phyloP scores from a whole-genome alignment of 345 rosid species.

The Salix koriyanagi region DNA sequence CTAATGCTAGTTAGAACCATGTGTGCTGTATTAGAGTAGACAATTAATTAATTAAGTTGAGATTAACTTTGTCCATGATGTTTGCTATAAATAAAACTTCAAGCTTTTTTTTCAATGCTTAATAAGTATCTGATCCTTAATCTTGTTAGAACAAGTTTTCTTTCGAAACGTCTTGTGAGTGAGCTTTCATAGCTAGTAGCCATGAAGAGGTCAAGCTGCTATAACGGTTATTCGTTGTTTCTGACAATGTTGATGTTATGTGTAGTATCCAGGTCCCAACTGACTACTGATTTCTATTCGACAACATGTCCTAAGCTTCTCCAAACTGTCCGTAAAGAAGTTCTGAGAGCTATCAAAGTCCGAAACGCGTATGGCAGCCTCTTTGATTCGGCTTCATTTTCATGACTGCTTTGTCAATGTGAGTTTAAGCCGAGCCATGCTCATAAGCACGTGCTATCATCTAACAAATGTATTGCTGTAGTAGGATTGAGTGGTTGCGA shows the following conservation, averaged over 20 bases:
- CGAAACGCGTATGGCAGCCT: slow-evolving; percentile 72
- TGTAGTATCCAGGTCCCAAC: slow-evolving; percentile 42
- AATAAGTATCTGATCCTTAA: neutral
- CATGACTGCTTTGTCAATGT: slow-evolving; percentile 79
- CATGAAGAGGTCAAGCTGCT: slow-evolving; percentile 28
- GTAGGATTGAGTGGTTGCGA: no score
- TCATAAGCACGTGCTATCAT: no score
- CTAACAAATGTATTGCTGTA: no score
- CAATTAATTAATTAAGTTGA: no score
- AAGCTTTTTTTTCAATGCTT: neutral
- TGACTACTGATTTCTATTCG: slow-evolving; percentile 42
- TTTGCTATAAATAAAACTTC: slow-evolving; percentile 24
- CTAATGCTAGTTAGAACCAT: neutral
- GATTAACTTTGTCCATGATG: neutral
- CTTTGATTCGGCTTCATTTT: slow-evolving; percentile 59
- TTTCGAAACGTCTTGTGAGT: no score
- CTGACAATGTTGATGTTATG: slow-evolving; percentile 26
- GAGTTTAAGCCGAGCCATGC: slow-evolving; percentile 2
- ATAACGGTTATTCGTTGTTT: slow-evolving; percentile 18
- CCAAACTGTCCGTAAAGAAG: slow-evolving; percentile 39
- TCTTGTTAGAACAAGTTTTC: neutral
- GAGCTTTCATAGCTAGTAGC: neutral
- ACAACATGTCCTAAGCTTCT: slow-evolving; percentile 46
- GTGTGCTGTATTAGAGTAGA: no score
- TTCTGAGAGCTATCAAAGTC: slow-evolving; percentile 43